phyloP scores from a whole-genome alignment of 345 rosid genomes.

The Hevea brasiliensis region DNA sequence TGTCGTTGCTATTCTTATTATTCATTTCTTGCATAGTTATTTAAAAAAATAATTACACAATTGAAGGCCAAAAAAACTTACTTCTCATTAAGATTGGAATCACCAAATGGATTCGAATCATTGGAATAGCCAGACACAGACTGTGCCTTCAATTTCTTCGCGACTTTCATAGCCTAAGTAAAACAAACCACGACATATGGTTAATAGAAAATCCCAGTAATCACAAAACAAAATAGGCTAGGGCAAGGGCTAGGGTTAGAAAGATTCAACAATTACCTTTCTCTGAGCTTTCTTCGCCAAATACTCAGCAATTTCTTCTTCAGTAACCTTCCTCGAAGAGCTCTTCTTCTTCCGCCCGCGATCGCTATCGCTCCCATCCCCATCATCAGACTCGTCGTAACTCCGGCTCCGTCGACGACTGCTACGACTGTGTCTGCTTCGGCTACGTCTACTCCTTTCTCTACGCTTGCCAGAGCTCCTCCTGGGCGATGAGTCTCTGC shows the following conservation, averaged over 20 bases:
- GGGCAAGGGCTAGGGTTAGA: neutral
- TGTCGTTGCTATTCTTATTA: neutral
- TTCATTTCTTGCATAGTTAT: too few relatives aligned
- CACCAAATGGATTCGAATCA: conserved; percentile 96
- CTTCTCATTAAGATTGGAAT: conserved; percentile 87
- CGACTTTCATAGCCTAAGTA: conserved; percentile 63
- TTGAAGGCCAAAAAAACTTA: conserved; percentile 27
- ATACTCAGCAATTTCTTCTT: conserved; percentile 71
- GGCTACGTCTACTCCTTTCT: conserved; percentile 9
- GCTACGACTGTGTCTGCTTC: conserved; percentile 22
- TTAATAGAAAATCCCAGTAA: neutral
- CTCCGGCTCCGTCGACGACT: conserved; percentile 30
- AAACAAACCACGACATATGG: conserved; percentile 15
- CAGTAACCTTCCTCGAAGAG: conserved; percentile 51
- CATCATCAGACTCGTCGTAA: conserved; percentile 15
- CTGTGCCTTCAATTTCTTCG: conserved; percentile 76
- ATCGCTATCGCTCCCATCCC: conserved; percentile 39
- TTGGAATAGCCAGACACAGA: conserved; percentile 85
- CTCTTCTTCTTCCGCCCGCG: conserved; percentile 38
- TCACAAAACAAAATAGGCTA: conserved; percentile 1
- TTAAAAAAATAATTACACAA: neutral
- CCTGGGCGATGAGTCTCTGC: conserved; percentile 28
- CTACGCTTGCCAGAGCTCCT: conserved; percentile 36
- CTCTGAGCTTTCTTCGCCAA: conserved; percentile 74
- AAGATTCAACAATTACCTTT: conserved; percentile 44